These are phyloP conservation scores for Fusarium aywerte DNA, from an alignment of 2,329 filamentous ascomycete species.

Conservation along the genomic window DNA sequence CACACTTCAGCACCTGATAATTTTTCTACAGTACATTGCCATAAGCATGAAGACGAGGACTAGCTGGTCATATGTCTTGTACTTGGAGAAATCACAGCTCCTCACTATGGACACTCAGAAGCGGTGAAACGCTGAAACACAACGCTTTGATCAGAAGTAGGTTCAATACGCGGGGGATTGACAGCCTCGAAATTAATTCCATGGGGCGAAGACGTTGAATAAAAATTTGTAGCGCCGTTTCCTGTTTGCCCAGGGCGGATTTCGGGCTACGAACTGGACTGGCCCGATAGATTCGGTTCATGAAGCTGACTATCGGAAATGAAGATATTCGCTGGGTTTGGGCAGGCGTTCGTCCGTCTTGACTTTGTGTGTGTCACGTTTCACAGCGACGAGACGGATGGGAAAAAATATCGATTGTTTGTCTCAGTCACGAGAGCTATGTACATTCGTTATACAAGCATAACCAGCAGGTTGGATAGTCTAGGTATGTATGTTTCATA, in stretches of 20 bases:
- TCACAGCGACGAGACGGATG: not conserved
- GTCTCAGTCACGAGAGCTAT: not conserved
- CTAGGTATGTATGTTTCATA: not conserved
- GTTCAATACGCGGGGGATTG: not conserved
- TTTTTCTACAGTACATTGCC: not conserved
- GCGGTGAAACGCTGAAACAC: constrained; percentile 25
- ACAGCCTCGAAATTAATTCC: constrained; percentile 10
- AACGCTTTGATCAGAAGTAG: constrained; percentile 26
- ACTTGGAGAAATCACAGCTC: not conserved
- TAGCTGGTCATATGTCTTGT: not conserved
- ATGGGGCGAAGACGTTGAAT: not conserved
- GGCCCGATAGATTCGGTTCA: constrained; percentile 5
- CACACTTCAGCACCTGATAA: not conserved
- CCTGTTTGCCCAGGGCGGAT: not conserved
- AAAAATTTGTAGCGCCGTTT: not conserved
- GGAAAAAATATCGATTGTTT: not conserved
- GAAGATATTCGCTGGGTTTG: not conserved
- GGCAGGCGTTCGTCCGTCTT: not conserved
- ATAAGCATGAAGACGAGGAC: not conserved
- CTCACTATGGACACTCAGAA: not conserved
- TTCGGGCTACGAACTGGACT: not conserved
- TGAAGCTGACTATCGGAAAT: constrained; percentile 12
- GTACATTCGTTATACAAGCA: constrained; percentile 1
- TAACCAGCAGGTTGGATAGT: not conserved
- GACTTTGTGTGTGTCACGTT: not conserved